phyloP scores from a whole-genome alignment of 495 filamentous ascomycete species.

The Penicillium mononematosum region DNA sequence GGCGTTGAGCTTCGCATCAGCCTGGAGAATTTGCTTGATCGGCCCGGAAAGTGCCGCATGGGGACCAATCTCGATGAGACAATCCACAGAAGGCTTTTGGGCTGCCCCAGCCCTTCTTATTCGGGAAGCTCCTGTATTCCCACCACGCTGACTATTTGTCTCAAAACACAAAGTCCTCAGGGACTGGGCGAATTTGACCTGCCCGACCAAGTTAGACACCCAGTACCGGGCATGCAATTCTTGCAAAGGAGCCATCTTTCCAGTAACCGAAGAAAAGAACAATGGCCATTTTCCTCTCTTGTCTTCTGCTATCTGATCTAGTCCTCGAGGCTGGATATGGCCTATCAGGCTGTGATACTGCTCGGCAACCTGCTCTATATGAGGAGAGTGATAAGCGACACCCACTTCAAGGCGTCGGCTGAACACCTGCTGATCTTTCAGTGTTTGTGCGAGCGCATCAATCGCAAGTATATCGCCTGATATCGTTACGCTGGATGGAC shows the following conservation, averaged over 20 bases:
- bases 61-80: conserved; percentile 54
- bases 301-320: not conserved
- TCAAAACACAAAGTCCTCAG: conserved; percentile 26
- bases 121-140: not conserved
- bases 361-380: conserved; percentile 47
- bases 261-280: conserved; percentile 45
- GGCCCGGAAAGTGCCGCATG: conserved; percentile 44
- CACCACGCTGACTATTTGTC: conserved; percentile 8
- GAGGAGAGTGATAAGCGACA: conserved; percentile 63
- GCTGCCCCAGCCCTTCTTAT: conserved; percentile 9
- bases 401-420: conserved; percentile 55
- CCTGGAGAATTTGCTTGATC: conserved; percentile 29
- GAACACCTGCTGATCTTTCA: conserved; percentile 49
- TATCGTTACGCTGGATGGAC: conserved; percentile 43
- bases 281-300: not conserved
- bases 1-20: conserved; percentile 17
- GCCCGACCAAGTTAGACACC: conserved; percentile 40
- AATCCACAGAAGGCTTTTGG: conserved; percentile 27
- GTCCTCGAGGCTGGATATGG: conserved; percentile 7
- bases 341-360: conserved; percentile 25
- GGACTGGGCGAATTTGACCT: conserved; percentile 40
- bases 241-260: conserved; percentile 12
- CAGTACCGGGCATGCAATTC: conserved; percentile 37
- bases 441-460: conserved; percentile 41
- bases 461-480: conserved; percentile 38